Evolutionary conservation across 2,329 filamentous ascomycete genomes (phyloP), one percentile per base, ranked within the genome.

Genomic region (Keithomyces neogunnii): DNA sequence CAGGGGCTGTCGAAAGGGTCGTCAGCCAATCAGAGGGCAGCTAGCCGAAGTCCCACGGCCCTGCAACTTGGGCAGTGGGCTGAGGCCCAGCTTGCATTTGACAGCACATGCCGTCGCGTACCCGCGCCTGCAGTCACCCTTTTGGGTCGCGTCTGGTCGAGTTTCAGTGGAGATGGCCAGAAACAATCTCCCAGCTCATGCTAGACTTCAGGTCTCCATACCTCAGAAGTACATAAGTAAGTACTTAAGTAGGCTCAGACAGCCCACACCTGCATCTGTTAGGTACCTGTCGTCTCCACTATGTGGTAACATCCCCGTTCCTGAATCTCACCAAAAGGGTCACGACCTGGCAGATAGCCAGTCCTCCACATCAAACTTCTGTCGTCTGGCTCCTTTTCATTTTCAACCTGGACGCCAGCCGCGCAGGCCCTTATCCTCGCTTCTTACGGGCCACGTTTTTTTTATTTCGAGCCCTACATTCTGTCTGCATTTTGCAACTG

Each of bases 281-380:
- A 19, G 19, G 19, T 19, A 19, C 19, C 19, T 19, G 19, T 19
- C 19, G 19, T 19, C 19, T 19, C 19, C 19, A 19, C 19, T 19
- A 19, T 19, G 19, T 19, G 33, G 33, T 6, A 35, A 11, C 48
- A 4, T 33, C 31, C 19, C 10, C 19, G 50, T 51, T 7, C 50
- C 45, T 45, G 50, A 44, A 45, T 48, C 45, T 48, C 40, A 40
- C 40, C 46, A 45, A 33, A 40, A 51, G 50, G 40, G 45, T 45
- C n/a, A 33, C 36, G 45, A 46, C 33, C 40, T 10, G 33, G 9
- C 40, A 5, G 36, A 44, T 28, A 33, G 31, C 44, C 39, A 36
- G 10, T 28, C 45, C 28, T 48, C 3, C 26, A 45, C 50, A 51
- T 39, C 45, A 43, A 51, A 6, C 39, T 28, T 42, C 39, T n/a